Evolutionary conservation across 176 grass and related monocot genomes (phyloP), one percentile per base, ranked within the genome.

Genomic region (Pontederia paniculata): DNA sequence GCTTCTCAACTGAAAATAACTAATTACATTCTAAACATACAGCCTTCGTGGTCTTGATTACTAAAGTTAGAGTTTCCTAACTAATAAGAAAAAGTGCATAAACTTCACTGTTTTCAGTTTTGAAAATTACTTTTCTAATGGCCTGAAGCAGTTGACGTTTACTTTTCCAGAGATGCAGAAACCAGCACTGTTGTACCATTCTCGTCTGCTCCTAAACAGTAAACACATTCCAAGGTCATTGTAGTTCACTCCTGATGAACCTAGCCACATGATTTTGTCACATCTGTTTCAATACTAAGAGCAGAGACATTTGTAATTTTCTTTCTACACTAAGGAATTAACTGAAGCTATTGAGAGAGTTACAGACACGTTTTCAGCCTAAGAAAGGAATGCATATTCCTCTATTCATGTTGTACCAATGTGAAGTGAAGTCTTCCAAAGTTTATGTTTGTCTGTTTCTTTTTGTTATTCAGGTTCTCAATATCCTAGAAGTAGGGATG

Each of bases 141-240:
- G 81, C 54, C 73, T 95, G 62, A 95, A 95, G 65, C 89, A 88
- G 60, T 74, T 89, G 58, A 85, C 89, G 0, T 89, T 70, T 71
- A 89, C 89, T 43, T 95, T 95, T 77, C 89, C 84, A 18, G 81
- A 95, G 73, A 89, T 22, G 78, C 81, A 17, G 70, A 75, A 65
- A 95, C 78, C 52, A 95, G 85, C 73, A 84, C 84, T 61, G 89
- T 84, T 62, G 68, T 76, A 68, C 81, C 84, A 57, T 95, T 95
- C 73, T 95, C 81, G 89, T 89, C 84, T 65, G 81, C 89, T 68
- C 89, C 89, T 43, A 88, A 95, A 62, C 78, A 84, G 28, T 37
- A 37, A 37, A 37, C 28, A 37, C 28, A 37, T 37, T 62, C 84
- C 84, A 23, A 61, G 72, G 31, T 76, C 89, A 52, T 69, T 95